Evolutionary conservation across 164 flowering plant species (phyloP).

Genomic region (Vitis labrusca): DNA sequence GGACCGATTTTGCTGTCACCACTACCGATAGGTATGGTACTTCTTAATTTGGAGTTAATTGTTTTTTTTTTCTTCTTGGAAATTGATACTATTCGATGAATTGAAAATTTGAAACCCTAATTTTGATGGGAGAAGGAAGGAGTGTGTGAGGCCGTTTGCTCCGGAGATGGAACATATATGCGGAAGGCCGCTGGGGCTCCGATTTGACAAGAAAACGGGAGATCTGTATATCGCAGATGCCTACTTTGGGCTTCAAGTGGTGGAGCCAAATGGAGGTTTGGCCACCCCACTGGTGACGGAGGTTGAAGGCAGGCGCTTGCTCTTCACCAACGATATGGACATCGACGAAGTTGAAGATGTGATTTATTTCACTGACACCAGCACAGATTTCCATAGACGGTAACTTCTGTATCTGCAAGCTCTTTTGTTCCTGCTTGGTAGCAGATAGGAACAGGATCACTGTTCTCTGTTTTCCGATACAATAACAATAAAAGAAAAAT

Average conservation of each 20-base stretch:
- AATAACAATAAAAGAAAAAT: too few species aligned
- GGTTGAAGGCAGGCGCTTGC: constrained; percentile 45
- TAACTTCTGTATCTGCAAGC: constrained; percentile 10
- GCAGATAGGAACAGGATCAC: too few species aligned
- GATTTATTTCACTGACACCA: constrained; percentile 63
- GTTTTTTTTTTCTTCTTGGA: neutral
- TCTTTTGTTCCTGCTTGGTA: neutral
- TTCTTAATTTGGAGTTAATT: neutral
- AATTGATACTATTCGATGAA: neutral
- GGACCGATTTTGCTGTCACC: constrained; percentile 69
- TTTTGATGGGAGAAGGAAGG: constrained; percentile 26
- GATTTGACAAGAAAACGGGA: constrained; percentile 59
- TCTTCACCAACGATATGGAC: constrained; percentile 68
- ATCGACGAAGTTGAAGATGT: constrained; percentile 49
- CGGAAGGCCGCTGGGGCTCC: constrained; percentile 68
- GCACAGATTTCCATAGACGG: constrained; percentile 60
- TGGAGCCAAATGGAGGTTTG: constrained; percentile 62
- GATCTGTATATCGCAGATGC: constrained; percentile 74
- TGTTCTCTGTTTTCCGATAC: too few species aligned
- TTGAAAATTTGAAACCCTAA: neutral
- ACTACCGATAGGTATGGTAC: constrained; percentile 42
- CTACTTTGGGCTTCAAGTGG: constrained; percentile 58
- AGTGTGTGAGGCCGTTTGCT: constrained; percentile 55
- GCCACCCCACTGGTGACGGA: constrained; percentile 46
- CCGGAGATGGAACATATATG: constrained; percentile 67